Evolutionary conservation across 352 stramenopile species (phyloP).

Genomic region (Globisporangium cylindrosporum): DNA sequence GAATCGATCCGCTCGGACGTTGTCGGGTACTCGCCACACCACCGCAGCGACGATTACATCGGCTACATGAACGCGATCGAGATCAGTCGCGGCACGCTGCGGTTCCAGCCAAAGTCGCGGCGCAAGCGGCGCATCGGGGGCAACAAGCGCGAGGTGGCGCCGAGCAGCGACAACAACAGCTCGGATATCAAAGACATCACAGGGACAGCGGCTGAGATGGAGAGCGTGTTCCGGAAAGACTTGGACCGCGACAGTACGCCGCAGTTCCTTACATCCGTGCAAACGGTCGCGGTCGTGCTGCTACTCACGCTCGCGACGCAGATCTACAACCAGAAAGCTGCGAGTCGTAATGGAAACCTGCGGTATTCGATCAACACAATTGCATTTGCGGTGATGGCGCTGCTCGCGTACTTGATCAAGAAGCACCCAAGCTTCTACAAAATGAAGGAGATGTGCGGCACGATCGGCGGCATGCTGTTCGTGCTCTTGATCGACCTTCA

Average conservation of each 20-base stretch:
- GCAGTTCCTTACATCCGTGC: constrained; percentile 47
- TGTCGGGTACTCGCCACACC: constrained; percentile 32
- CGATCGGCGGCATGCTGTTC: constrained; percentile 30
- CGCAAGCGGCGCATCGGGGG: constrained; percentile 2
- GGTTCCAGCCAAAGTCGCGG: constrained; percentile 40
- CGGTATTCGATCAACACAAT: constrained; percentile 38
- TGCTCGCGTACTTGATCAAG: constrained; percentile 28
- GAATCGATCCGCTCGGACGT: constrained; percentile 47
- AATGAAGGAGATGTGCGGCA: constrained; percentile 34
- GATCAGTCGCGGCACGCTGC: constrained; percentile 44
- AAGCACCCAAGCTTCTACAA: constrained; percentile 31
- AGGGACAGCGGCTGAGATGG: constrained; percentile 51
- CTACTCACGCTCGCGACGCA: constrained; percentile 40
- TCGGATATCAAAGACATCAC: constrained; percentile 35
- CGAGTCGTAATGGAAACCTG: constrained; percentile 20
- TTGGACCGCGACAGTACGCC: constrained; percentile 47
- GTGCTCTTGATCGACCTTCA: constrained; percentile 39
- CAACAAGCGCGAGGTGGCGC: constrained; percentile 1
- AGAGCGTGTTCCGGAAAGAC: constrained; percentile 46
- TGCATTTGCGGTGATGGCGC: constrained; percentile 23
- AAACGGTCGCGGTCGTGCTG: constrained; percentile 30
- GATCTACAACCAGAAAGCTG: constrained; percentile 31
- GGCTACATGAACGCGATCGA: constrained; percentile 61
- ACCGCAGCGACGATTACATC: constrained; percentile 58
- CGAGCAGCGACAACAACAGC: neutral